These are phyloP conservation scores for Hypoxylon crocopeplum DNA, from an alignment of 495 filamentous ascomycete species.

Conservation along the genomic window DNA sequence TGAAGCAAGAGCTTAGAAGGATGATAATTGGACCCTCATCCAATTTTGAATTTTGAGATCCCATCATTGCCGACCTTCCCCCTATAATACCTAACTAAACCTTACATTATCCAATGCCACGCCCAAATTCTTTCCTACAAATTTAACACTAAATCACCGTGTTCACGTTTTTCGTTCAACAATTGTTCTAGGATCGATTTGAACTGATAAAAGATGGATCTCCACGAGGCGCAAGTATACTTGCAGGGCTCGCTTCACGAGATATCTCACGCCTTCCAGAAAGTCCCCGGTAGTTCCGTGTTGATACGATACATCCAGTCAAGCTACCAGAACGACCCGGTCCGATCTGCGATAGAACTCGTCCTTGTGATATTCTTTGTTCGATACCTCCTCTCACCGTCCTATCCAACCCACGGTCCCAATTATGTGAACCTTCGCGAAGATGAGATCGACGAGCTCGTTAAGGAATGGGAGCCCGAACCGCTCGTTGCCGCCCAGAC, in stretches of 20 bases:
- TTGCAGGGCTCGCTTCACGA: slow-evolving; percentile 69
- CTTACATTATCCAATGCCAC: not conserved
- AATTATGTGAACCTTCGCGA: slow-evolving; percentile 89
- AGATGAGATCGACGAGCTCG: slow-evolving; percentile 95
- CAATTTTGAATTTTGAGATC: slow-evolving; percentile 8
- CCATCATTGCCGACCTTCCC: slow-evolving; percentile 10
- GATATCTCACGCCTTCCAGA: slow-evolving; percentile 77
- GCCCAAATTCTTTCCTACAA: slow-evolving; percentile 14
- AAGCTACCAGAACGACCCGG: slow-evolving; percentile 96
- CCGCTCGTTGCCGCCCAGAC: slow-evolving; percentile 79
- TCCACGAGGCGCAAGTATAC: slow-evolving; percentile 78
- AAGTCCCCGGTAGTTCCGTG: slow-evolving; percentile 91
- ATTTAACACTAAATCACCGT: slow-evolving; percentile 1
- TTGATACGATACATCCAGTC: slow-evolving; percentile 93
- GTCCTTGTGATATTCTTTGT: slow-evolving; percentile 96
- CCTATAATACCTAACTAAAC: not conserved
- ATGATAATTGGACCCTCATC: slow-evolving; percentile 17
- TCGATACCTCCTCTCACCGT: slow-evolving; percentile 87
- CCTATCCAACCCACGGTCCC: slow-evolving; percentile 85
- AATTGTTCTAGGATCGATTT: not conserved
- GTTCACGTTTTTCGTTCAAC: slow-evolving; percentile 4
- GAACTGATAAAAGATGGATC: slow-evolving; percentile 66
- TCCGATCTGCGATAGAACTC: slow-evolving; percentile 91
- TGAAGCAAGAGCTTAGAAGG: not conserved
- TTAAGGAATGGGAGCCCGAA: slow-evolving; percentile 97